A percentile compares a stretch with the other conserved stretches of the same genome.
These are phyloP conservation scores for Forsythia suspensa DNA, from an alignment of 257 asterid genomes.

Conservation along the genomic window DNA sequence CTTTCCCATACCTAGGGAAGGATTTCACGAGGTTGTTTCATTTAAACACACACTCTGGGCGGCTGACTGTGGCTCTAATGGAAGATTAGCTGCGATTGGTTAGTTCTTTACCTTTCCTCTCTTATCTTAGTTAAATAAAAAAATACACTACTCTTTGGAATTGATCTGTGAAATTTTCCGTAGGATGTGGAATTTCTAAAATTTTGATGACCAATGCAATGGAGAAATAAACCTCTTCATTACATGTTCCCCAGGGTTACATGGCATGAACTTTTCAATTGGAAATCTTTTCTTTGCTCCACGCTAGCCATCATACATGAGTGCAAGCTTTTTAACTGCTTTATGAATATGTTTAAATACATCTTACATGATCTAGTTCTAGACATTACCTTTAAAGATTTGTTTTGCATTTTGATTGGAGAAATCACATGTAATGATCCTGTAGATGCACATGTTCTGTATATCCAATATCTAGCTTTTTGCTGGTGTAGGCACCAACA, in stretches of 20 bases:
- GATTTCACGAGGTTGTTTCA: slow-evolving; percentile 42
- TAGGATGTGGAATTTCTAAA: not conserved
- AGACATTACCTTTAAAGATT: slow-evolving; percentile 13
- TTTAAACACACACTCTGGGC: slow-evolving; percentile 73
- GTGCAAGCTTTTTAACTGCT: not conserved
- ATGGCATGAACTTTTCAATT: not conserved
- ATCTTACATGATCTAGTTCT: not conserved
- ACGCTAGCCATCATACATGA: not conserved
- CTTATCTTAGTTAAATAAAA: slow-evolving; percentile 2
- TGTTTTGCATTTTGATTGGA: not conserved
- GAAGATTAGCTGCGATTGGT: slow-evolving; percentile 65
- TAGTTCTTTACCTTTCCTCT: slow-evolving; percentile 35
- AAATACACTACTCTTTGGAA: not conserved
- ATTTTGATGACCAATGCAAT: slow-evolving; percentile 17
- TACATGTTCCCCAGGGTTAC: not conserved
- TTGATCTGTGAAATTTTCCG: slow-evolving; percentile 2
- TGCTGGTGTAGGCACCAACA: slow-evolving; percentile 62
- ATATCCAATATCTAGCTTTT: slow-evolving; percentile 14
- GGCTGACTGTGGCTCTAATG: slow-evolving; percentile 65
- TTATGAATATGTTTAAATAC: slow-evolving; percentile 10
- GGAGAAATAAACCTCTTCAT: not conserved
- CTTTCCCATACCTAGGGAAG: slow-evolving; percentile 23
- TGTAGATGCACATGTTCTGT: slow-evolving; percentile 7
- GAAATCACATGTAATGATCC: slow-evolving; percentile 4
- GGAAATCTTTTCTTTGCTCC: not conserved